Base-by-base conservation (phyloP, 352 stramenopile species). In the Globisporangium orthogonon region DNA sequence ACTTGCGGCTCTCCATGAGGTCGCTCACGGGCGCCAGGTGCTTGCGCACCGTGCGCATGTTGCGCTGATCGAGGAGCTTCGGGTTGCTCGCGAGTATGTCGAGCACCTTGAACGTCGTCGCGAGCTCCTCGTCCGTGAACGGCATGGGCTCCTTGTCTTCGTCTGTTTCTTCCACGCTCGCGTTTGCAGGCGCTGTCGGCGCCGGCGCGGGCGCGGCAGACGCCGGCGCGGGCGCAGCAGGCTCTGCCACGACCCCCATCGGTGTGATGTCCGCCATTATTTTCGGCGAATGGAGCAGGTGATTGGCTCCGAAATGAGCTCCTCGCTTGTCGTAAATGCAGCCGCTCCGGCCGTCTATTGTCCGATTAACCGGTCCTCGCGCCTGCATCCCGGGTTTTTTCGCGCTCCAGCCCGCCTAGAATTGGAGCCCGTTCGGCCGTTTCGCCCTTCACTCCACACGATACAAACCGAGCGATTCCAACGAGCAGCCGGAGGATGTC, bases 1-100 rank as follows among this genome's bases (percentile, higher is more conserved):
- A 95, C 65, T 95, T 95, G 59, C 85, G 85, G 48, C 63, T 75
- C 66, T 95, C 85, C 72, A 95, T 76, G 60, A 75, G 84, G 37
- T 92, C 85, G 5, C 77, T 70, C 30, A 95, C 67, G 4, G 85
- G 85, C 45, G 82, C 85, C 52, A 95, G 62, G 58, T 81, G 74
- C 70, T 95, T 95, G 49, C 85, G 85, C 50, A 93, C 68, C 28
- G 73, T 56, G 50, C 85, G 85, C 73, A 95, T 83, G 52, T 83
- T 84, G 60, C 74, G 71, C 59, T 86, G 79, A 50, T 91, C 79
- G 47, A 95, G 54, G 10, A 92, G 61, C 31, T 65, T 55, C 9
- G 69, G 68, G 62, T 87, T 72, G 49, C 70, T 77, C 29, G 54
- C 63, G 31, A 95, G 57, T 17, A 69, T 64, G 28, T 80, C 68